phyloP scores from a whole-genome alignment of 129 eudicot species.

The Lonicera japonica region DNA sequence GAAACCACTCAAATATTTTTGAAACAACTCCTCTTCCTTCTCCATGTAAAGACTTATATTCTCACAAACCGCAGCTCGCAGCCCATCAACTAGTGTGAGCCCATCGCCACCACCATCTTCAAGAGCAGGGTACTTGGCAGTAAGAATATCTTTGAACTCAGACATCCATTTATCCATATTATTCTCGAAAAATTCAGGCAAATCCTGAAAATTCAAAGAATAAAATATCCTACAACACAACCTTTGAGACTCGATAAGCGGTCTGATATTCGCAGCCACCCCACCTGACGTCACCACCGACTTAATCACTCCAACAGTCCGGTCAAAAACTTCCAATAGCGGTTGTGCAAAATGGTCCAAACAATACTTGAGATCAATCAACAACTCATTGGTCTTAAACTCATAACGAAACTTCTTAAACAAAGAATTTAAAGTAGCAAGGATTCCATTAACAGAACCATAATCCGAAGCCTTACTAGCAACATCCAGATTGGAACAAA shows the following conservation, averaged over 20 bases:
- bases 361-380: conserved; percentile 70
- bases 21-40: conserved; percentile 62
- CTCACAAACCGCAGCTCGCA: conserved; percentile 85
- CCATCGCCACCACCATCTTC: conserved; percentile 70
- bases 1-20: conserved; percentile 61
- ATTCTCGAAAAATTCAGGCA: conserved; percentile 91
- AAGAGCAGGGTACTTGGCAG: conserved; percentile 41
- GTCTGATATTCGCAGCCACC: conserved; percentile 25
- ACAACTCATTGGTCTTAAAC: conserved; percentile 53
- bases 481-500: conserved; percentile 37
- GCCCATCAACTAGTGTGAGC: conserved; percentile 62
- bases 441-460: conserved; percentile 62
- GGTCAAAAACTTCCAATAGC: conserved; percentile 50
- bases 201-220: conserved; percentile 66
- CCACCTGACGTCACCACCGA: conserved; percentile 34
- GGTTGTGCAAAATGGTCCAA: conserved; percentile 82
- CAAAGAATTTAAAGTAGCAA: conserved; percentile 62
- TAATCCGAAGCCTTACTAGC: conserved; percentile 54
- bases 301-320: conserved; percentile 39
- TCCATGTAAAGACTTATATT: conserved; percentile 72
- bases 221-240: conserved; percentile 83
- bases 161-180: conserved; percentile 84
- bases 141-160: conserved; percentile 63
- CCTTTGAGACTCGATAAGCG: conserved; percentile 72
- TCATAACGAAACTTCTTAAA: conserved; percentile 75